Base-by-base conservation (phyloP, 2,329 filamentous ascomycete genomes). In the Lasiodiplodia gonubiensis region DNA sequence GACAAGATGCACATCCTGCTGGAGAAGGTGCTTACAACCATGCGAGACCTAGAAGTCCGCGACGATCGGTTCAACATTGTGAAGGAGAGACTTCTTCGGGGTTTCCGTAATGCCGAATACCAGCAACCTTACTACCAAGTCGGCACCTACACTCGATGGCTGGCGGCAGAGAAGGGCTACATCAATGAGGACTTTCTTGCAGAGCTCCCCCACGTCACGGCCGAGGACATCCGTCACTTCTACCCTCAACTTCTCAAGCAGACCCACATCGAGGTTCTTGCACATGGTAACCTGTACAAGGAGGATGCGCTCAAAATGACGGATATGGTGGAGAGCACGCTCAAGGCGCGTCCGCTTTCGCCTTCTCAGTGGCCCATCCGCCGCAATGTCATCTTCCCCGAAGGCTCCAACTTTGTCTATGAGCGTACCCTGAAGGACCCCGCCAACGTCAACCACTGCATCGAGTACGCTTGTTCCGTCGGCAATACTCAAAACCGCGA, bases 261-360 rank as follows among this genome's bases (percentile, higher is more conserved):
- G 76, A 85, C 94, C 71, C 91, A 97, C 74, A 90, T 97, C 70
- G 95, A 99, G 78, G 86, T 93, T 2, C 87, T 97, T 67, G 91
- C 90, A 0, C 94, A 97, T 73, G 95, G 95, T 64, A 99, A 99
- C 78, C 78, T 99, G 66, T 93, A 97, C 83, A 96, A 94, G 80
- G 93, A 97, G 77, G 95, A 99, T 75, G 93, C 93, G 0, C 83
- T 97, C 66, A 91, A 90, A 76, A 86, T 97, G 76, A 94, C 92
- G 0, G 89, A 95, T 70, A 86, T 97, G 73, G 86, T 97, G 30
- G 92, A 96, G 77, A 88, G 86, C 6, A 92, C 87, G 0, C 80
- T 99, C 55, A 90, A 91, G 76, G 90, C 94, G 14, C 88, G 90
- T 35, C 80, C 86, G 21, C 82, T 98, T 21, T 92, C 93, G 4